Evolutionary conservation across 179 eudicot genomes (phyloP).

Genomic region (Drosera spatulata): DNA sequence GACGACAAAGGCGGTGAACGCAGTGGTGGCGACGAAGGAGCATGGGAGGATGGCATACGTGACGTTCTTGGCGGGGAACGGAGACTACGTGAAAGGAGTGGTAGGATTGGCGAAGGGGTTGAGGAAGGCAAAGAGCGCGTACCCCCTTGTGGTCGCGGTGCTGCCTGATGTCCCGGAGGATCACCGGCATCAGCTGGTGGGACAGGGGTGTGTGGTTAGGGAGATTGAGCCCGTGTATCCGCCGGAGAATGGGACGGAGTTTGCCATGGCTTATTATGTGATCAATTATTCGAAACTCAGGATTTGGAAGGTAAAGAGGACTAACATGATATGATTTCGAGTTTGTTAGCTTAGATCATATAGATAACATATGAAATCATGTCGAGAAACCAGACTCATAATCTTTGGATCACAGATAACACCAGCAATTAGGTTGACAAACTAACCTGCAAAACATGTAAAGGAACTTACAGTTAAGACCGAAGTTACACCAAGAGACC

Average conservation of each 20-base stretch:
- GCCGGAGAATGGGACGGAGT: slow-evolving; percentile 24
- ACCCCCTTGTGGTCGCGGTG: slow-evolving; percentile 46
- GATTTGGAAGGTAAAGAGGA: slow-evolving; percentile 29
- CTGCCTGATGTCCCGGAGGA: slow-evolving; percentile 47
- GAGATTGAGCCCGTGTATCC: slow-evolving; percentile 36
- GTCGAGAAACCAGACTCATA: no score
- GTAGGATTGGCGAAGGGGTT: slow-evolving; percentile 49
- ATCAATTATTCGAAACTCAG: slow-evolving; percentile 41
- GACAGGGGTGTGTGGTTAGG: slow-evolving; percentile 34
- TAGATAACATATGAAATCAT: no score
- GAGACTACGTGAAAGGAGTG: slow-evolving; percentile 10
- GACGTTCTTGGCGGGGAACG: slow-evolving; percentile 45
- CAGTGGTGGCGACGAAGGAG: slow-evolving; percentile 6
- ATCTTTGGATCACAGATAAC: no score
- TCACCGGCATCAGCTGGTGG: slow-evolving; percentile 33
- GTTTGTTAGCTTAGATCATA: no score
- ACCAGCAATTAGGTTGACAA: no score
- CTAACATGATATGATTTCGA: no score
- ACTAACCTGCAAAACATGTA: no score
- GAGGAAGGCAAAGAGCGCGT: slow-evolving; percentile 23
- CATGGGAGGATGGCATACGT: slow-evolving; percentile 25
- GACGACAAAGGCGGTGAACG: not conserved
- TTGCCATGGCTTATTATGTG: slow-evolving; percentile 35
- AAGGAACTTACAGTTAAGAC: no score
- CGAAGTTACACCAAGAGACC: no score